Evolutionary conservation across 768 basidiomycete genomes (phyloP), one percentile per base, ranked within the genome.

Genomic region (Boletus fagicola): DNA sequence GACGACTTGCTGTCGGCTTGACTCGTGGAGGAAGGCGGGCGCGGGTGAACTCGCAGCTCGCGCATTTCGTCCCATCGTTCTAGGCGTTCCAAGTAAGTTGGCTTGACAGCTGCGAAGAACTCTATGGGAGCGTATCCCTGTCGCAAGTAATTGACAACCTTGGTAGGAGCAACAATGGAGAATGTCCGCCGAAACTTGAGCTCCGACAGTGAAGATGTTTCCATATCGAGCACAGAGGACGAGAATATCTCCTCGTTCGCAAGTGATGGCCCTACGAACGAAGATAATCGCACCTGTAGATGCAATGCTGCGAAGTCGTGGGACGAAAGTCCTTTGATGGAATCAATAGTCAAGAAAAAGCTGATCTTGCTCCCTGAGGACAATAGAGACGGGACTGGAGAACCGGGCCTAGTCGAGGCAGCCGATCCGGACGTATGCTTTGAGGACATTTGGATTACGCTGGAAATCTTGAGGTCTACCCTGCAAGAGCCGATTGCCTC

Each of bases 401-500:
- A 92, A 49, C 88, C 81, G 20, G 90, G 78, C 49, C 91, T 82
- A 3, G 88, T 92, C 16, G 88, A 84, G 15, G 83, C 75, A 44
- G 79, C 73, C 1, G 90, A 92, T 50, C 81, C 78, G 61, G 82
- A 80, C 38, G 77, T 71, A 68, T 86, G 79, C 72, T 82, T 84
- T 8, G 84, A 72, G 2, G 87, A 78, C 42, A 83, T 71, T 47
- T 68, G 68, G 28, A 84, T 76, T 39, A 90, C 82, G 60, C 85
- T 92, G 62, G 89, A 81, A 44, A 93, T 81, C 74, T 86, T 91
- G 73, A 97, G 80, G 62, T 88, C 86, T 53, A 97, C 79, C 24
- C 93, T 85, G 75, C 95, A 98, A 28, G 92, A 93, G 2, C 96
- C 97, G 62, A 98, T 94, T 2, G 95, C 95, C 69, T 98, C 96